Conservation (phyloP, 805 yeast species). For the Myxozyma nipponensis region DNA sequence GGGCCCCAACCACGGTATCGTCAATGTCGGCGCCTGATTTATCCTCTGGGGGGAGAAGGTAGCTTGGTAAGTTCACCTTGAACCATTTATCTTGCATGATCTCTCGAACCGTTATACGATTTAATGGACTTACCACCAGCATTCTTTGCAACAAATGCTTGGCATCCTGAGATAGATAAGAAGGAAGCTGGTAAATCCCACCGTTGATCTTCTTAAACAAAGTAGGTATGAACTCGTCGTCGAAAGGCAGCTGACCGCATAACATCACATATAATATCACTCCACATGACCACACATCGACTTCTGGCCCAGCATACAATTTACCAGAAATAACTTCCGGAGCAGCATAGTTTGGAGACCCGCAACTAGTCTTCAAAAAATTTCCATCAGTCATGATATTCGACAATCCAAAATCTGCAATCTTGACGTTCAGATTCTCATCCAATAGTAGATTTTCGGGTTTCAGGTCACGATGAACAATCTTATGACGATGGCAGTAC, state of each 20-base stretch:
- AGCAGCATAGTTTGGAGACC: conserved; percentile 96
- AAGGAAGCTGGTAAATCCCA: conserved; percentile 89
- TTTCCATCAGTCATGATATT: conserved; percentile 98
- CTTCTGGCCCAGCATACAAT: conserved; percentile 95
- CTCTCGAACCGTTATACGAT: conserved; percentile 87
- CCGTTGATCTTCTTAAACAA: conserved; percentile 83
- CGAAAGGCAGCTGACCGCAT: conserved; percentile 93
- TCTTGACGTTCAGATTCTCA: conserved; percentile 85
- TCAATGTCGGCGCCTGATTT: conserved; percentile 50
- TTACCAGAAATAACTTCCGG: conserved; percentile 96
- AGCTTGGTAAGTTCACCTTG: conserved; percentile 71
- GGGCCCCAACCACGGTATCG: conserved; percentile 68
- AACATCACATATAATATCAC: conserved; percentile 93
- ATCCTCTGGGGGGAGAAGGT: conserved; percentile 60
- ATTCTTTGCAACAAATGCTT: conserved; percentile 75
- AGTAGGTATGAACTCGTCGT: conserved; percentile 93
- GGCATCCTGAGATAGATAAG: conserved; percentile 80
- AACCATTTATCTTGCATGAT: conserved; percentile 96
- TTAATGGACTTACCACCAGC: conserved; percentile 92
- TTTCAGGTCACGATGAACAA: conserved; percentile 93
- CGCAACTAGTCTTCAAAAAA: conserved; percentile 90
- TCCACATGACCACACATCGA: conserved; percentile 97
- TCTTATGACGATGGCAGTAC: conserved; percentile 93
- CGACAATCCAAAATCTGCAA: conserved; percentile 92
- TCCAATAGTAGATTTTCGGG: conserved; percentile 90